Conservation (phyloP, 176 grass and related monocot genomes). For the Typha latifolia region DNA sequence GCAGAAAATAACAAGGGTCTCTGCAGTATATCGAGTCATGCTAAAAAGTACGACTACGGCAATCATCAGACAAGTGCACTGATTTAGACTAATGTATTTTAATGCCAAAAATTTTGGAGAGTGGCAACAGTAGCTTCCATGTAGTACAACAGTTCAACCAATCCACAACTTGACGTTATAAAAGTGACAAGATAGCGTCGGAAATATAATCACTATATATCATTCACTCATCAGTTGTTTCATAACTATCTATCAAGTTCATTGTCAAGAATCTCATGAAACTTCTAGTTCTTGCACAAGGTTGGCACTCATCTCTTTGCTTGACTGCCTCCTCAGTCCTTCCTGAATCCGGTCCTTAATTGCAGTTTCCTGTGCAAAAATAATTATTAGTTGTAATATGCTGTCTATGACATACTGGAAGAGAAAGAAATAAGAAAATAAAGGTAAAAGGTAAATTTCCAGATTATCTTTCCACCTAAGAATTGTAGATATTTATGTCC, state of each 20-base stretch:
- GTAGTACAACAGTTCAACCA: neutral
- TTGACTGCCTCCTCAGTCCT: conserved; percentile 46
- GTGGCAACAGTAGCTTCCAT: no score
- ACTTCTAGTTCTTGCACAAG: conserved; percentile 37
- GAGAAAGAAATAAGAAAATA: no score
- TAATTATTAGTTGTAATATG: neutral
- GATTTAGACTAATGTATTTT: no score
- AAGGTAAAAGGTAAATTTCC: no score
- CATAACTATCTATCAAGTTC: conserved; percentile 5
- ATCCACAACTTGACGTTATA: neutral
- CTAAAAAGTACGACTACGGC: no score
- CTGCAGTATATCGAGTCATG: no score
- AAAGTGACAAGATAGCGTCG: no score
- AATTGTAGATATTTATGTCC: neutral
- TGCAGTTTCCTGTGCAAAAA: conserved; percentile 60
- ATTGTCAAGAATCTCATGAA: conserved; percentile 19
- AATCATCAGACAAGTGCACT: no score
- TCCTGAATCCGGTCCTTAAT: conserved; percentile 95
- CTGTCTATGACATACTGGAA: no score
- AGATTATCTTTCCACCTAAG: neutral
- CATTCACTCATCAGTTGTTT: neutral
- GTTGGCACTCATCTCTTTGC: conserved; percentile 44
- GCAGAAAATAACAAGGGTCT: no score
- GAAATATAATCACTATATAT: neutral
- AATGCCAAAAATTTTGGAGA: no score